These are phyloP conservation scores for Cystobasidium sp. DNA, from an alignment of 1,284 basidiomycete species.

Conservation along the genomic window DNA sequence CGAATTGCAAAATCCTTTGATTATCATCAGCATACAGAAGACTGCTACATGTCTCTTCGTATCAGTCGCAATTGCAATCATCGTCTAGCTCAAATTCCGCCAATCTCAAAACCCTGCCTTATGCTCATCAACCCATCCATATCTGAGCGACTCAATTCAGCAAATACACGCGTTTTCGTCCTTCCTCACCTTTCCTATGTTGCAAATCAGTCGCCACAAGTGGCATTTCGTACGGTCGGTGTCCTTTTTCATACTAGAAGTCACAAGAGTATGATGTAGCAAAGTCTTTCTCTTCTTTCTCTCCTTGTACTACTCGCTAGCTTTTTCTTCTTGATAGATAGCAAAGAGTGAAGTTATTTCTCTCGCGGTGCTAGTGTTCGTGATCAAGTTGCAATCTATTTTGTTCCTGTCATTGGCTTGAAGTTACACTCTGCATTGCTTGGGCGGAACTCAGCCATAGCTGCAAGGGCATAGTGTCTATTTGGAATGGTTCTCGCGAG, in stretches of 20 bases:
- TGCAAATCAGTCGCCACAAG: neutral
- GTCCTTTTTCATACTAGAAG: neutral
- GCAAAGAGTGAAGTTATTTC: no score
- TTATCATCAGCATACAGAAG: neutral
- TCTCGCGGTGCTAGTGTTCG: no score
- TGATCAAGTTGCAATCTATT: no score
- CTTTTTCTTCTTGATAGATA: no score
- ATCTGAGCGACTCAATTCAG: neutral
- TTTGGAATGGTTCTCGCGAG: no score
- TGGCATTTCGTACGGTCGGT: no score
- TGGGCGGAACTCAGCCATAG: no score
- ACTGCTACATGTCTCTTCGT: neutral
- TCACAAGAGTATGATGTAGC: neutral
- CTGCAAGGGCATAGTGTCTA: no score
- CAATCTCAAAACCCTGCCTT: no score
- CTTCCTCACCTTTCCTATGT: neutral
- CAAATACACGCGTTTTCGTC: constrained; percentile 8
- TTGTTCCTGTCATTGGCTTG: no score
- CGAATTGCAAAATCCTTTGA: constrained; percentile 40
- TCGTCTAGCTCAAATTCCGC: neutral
- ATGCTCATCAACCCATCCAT: neutral
- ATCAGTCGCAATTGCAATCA: neutral
- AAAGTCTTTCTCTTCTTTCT: neutral
- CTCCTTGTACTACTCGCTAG: neutral
- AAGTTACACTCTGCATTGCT: no score